Base-by-base conservation (phyloP, 768 basidiomycete species). In the Mycena vitilis region DNA sequence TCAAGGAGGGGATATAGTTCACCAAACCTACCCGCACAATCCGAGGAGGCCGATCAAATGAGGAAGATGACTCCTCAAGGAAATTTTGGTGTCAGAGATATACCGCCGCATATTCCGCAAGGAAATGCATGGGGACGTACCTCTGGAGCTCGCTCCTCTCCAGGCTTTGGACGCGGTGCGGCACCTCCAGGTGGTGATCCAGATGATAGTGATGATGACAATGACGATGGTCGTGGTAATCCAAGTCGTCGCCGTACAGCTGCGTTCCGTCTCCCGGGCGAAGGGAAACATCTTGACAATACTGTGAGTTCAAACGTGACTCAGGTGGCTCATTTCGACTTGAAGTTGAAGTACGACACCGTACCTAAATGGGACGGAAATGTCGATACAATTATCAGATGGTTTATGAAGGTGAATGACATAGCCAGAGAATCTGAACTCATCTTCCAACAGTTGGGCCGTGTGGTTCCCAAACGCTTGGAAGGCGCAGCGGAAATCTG, bases 281-380 rank as follows among this genome's bases (percentile, higher is more conserved):
- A 37, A 8, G 15, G 34, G 6, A 18, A 54, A 1, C 22, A 48
- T 13, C 16, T 36, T 30, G 15, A 30, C 15, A 10, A 40, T 40
- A 9, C 11, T 15, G 15, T 15, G 40, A 10, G 25, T 15, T 30
- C 23, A 5, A 52, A 15, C 18, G 20, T 18, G 45, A 6, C 30
- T 6, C 45, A 47, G 16, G 18, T 12, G 9, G 11, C 57, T 10
- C 42, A 34, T 12, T 79, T 81, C 54, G 80, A 81, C 54, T 56
- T 59, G n/a, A 79, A 79, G 42, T 58, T 81, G 34, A 78, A 79
- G 60, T 22, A 73, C 1, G 77, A 80, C 0, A 66, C 52, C 5
- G 73, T 81, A 8, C 78, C 78, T 0, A 69, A 65, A 22, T 81
- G 80, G 80, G 74, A 80, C 63, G 80, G 80, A 0, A 72, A 80